Evolutionary conservation across 805 yeast species (phyloP).

Genomic region (Candida ovalis): DNA sequence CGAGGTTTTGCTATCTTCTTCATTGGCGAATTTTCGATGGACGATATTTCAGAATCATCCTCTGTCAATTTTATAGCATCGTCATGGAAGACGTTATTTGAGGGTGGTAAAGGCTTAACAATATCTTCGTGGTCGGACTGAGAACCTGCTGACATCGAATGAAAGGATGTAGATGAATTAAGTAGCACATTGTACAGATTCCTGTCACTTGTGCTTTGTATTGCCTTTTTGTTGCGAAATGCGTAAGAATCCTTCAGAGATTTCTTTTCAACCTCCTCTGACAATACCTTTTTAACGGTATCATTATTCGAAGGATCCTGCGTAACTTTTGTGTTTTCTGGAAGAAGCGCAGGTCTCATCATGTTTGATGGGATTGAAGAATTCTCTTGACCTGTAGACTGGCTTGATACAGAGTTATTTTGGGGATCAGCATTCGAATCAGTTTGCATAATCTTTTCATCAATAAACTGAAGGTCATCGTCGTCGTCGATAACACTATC

Average conservation of each 20-base stretch:
- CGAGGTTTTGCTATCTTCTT: neutral
- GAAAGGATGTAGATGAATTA: neutral
- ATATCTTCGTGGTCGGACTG: neutral
- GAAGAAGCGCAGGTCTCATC: too few species aligned
- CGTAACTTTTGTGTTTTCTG: too few species aligned
- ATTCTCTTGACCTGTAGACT: too few species aligned
- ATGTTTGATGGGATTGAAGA: too few species aligned
- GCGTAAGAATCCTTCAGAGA: neutral
- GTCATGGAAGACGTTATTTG: neutral
- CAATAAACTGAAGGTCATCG: constrained; percentile 4
- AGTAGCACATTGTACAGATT: neutral
- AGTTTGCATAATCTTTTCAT: neutral
- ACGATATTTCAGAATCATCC: neutral
- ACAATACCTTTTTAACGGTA: neutral
- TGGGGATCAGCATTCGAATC: neutral
- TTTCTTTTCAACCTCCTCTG: neutral
- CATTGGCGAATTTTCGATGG: neutral
- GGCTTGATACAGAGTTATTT: too few species aligned
- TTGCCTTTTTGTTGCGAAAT: neutral
- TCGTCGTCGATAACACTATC: neutral
- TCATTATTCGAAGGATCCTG: too few species aligned
- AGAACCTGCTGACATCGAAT: neutral
- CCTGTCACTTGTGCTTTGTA: neutral
- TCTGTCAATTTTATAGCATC: neutral
- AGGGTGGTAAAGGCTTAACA: neutral